Evolutionary conservation across 78 protist species (phyloP).

Genomic region (Dictyostelium capitatum): DNA sequence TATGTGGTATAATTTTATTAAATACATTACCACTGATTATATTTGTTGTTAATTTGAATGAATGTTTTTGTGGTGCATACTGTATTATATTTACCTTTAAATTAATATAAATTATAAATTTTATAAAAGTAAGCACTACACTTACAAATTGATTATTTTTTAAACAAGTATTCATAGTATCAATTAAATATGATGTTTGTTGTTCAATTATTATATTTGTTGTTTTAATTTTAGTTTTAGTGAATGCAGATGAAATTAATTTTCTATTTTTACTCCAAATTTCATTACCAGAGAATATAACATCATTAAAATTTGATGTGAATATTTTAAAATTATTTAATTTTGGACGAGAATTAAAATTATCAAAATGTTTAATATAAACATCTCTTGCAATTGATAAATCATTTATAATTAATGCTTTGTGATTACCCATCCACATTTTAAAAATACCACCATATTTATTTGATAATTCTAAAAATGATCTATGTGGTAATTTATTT

Average conservation of each 20-base stretch:
- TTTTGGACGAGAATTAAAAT: not conserved
- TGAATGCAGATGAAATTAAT: constrained; percentile 23
- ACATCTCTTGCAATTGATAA: not conserved
- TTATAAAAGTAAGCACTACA: no score
- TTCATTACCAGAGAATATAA: not conserved
- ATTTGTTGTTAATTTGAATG: constrained; percentile 7
- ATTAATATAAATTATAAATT: no score
- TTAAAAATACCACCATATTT: constrained; percentile 7
- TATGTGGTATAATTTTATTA: constrained; percentile 17
- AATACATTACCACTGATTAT: not conserved
- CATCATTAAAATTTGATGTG: not conserved
- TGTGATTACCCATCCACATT: constrained; percentile 42
- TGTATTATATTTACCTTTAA: no score
- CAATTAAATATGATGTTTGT: not conserved
- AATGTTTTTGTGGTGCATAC: constrained; percentile 12
- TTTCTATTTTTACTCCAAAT: not conserved
- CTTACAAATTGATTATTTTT: not conserved
- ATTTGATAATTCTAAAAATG: not conserved
- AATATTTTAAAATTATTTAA: not conserved
- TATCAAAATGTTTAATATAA: not conserved
- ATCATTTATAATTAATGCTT: constrained; percentile 10
- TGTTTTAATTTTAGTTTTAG: constrained; percentile 21
- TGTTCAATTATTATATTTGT: not conserved
- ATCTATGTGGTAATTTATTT: not conserved
- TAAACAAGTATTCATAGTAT: not conserved